A percentile compares a stretch with the other conserved stretches of the same genome.
Evolutionary conservation across 306 rosid species (phyloP).

Genomic region (Dryas drummondii): DNA sequence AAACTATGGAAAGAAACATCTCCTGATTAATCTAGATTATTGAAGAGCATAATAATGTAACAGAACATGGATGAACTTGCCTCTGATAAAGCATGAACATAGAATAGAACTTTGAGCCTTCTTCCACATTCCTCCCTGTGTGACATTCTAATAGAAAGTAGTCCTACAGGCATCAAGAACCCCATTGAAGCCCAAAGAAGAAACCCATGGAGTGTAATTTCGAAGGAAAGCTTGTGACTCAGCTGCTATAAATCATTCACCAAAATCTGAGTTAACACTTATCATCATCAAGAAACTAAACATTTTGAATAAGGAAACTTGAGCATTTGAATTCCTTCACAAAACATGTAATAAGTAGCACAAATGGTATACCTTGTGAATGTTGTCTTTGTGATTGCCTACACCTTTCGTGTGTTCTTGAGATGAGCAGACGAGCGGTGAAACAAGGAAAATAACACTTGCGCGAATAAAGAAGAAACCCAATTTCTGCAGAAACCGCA

Average conservation of each 20-base stretch:
- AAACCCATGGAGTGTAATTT: constrained; percentile 79
- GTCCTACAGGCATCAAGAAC: constrained; percentile 84
- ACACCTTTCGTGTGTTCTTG: constrained; percentile 35
- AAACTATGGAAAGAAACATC: neutral
- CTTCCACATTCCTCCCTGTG: constrained; percentile 55
- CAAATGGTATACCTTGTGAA: constrained; percentile 41
- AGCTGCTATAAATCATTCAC: constrained; percentile 33
- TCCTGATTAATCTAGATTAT: constrained; percentile 1
- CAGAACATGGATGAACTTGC: constrained; percentile 40
- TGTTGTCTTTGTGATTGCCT: constrained; percentile 28
- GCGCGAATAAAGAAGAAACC: constrained; percentile 41
- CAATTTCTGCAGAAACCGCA: constrained; percentile 40
- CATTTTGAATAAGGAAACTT: no score
- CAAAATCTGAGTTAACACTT: neutral
- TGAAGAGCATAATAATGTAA: constrained; percentile 3
- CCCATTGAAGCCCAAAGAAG: constrained; percentile 94
- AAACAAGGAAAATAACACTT: constrained; percentile 38
- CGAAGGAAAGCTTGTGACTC: constrained; percentile 49
- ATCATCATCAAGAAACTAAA: no score
- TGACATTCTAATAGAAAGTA: constrained; percentile 68
- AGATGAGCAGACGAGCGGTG: constrained; percentile 43
- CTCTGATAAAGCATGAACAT: constrained; percentile 73
- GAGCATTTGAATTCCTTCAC: no score
- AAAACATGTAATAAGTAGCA: neutral
- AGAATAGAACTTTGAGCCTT: constrained; percentile 57